These are phyloP conservation scores for Moricandia arvensis DNA, from an alignment of 345 rosid species.

Conservation along the genomic window DNA sequence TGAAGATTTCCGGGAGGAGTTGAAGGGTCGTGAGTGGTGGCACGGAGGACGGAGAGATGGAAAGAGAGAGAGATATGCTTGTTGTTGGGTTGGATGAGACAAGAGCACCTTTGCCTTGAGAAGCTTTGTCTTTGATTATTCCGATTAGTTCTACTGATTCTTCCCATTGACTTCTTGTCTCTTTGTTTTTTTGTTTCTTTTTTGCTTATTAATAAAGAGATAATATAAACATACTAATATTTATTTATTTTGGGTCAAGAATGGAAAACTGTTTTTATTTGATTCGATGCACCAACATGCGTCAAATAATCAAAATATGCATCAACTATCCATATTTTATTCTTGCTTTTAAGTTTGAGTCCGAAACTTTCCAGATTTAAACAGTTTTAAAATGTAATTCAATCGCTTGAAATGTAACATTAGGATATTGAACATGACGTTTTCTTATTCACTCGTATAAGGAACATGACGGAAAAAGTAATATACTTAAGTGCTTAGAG, in stretches of 20 bases:
- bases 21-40: constrained; percentile 71
- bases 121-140: constrained; percentile 67
- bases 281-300: constrained; percentile 10
- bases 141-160: constrained; percentile 53
- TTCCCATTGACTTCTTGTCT: constrained; percentile 67
- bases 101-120: constrained; percentile 77
- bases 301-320: constrained; percentile 12
- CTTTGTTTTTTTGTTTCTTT: not conserved
- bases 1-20: constrained; percentile 55
- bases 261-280: constrained; percentile 24
- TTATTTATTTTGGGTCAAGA: constrained; percentile 21
- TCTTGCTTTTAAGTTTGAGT: too few species aligned
- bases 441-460: too few species aligned
- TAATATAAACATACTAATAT: not conserved
- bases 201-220: not conserved
- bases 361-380: too few species aligned
- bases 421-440: too few species aligned
- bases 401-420: too few species aligned
- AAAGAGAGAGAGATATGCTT: constrained; percentile 45
- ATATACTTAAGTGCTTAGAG: too few species aligned
- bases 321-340: too few species aligned
- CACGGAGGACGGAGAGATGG: constrained; percentile 63
- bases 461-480: too few species aligned
- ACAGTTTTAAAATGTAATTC: too few species aligned
- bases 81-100: constrained; percentile 47